These are phyloP conservation scores for Plantago elongata DNA, from an alignment of 257 asterid genomes.

Conservation along the genomic window DNA sequence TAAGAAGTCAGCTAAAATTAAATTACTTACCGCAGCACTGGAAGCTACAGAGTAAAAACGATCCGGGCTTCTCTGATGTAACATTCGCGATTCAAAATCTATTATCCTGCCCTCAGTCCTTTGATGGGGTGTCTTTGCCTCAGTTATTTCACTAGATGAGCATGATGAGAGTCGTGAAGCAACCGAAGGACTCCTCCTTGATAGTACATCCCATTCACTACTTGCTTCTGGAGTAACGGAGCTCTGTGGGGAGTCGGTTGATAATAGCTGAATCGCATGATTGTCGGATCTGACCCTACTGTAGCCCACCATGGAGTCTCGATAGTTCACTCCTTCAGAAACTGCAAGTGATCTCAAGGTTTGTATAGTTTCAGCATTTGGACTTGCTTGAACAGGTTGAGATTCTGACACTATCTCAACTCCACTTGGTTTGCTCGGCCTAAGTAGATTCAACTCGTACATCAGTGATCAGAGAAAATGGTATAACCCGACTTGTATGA, in stretches of 20 bases:
- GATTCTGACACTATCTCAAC: slow-evolving; percentile 27
- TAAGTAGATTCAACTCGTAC: slow-evolving; percentile 21
- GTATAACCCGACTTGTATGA: background rate
- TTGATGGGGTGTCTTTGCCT: slow-evolving; percentile 26
- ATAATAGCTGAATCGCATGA: too few species aligned
- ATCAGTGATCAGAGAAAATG: background rate
- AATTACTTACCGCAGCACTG: slow-evolving; percentile 44
- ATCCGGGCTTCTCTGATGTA: slow-evolving; percentile 20
- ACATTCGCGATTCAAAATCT: slow-evolving; percentile 24
- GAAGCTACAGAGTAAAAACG: slow-evolving; percentile 28
- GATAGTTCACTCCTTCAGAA: too few species aligned
- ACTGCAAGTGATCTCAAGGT: slow-evolving; percentile 35
- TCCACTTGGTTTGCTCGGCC: slow-evolving; percentile 35
- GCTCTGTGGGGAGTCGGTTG: too few species aligned
- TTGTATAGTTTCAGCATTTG: slow-evolving; percentile 31
- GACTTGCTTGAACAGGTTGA: slow-evolving; percentile 35
- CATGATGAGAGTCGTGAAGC: slow-evolving; percentile 42
- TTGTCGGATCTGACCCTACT: too few species aligned
- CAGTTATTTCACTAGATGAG: slow-evolving; percentile 42
- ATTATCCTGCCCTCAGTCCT: slow-evolving; percentile 29
- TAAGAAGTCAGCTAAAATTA: slow-evolving; percentile 1
- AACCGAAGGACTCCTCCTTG: slow-evolving; percentile 50
- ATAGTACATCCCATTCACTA: slow-evolving; percentile 38
- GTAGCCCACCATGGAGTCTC: too few species aligned
- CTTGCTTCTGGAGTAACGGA: slow-evolving; percentile 33